Evolutionary conservation across 495 filamentous ascomycete species (phyloP).

Genomic region (Sordaria brevicollis): DNA sequence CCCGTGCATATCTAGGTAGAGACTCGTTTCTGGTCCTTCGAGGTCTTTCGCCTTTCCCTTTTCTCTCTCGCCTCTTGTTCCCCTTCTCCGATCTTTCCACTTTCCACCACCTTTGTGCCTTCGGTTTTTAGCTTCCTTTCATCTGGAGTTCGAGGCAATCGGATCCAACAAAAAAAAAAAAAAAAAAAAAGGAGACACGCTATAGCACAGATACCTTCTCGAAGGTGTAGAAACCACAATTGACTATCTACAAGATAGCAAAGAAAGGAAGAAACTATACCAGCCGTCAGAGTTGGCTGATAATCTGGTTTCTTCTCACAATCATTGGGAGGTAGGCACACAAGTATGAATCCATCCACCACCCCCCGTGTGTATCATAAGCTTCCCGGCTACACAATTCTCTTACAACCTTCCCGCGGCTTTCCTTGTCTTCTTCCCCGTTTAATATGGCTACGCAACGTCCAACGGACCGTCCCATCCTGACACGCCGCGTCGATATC

Average conservation of each 20-base stretch:
- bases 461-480: not conserved
- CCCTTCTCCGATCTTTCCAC: not conserved
- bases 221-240: constrained; percentile 1
- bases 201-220: not conserved
- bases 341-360: not conserved
- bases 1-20: not conserved
- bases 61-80: not conserved
- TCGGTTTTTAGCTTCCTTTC: not conserved
- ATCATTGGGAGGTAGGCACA: not conserved
- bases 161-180: too few species aligned
- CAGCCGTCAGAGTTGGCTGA: too few species aligned
- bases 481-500: not conserved
- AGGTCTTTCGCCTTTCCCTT: not conserved
- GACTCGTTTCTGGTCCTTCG: not conserved
- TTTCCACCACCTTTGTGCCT: not conserved
- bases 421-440: not conserved
- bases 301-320: not conserved
- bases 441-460: not conserved
- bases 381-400: not conserved
- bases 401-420: not conserved
- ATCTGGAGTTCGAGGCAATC: constrained; percentile 4
- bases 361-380: not conserved
- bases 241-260: not conserved
- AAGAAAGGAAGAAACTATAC: not conserved
- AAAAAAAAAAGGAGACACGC: not conserved